These are phyloP conservation scores for Lepraria neglecta DNA, from an alignment of 495 filamentous ascomycete genomes.

Conservation along the genomic window DNA sequence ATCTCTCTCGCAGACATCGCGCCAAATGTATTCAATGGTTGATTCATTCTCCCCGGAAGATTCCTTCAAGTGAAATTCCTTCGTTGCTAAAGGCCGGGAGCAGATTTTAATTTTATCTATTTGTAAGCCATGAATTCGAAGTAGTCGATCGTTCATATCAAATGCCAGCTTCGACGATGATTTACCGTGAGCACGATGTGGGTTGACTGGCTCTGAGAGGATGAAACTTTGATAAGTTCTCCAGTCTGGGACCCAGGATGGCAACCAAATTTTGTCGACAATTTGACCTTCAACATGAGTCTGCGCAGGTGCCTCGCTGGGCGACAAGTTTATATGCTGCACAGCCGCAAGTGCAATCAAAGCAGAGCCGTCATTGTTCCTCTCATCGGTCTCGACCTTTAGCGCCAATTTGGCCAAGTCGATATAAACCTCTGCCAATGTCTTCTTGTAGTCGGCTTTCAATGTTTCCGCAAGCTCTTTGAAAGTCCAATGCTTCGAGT, in stretches of 20 bases:
- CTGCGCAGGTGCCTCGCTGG: constrained; percentile 10
- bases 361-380: constrained; percentile 17
- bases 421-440: constrained; percentile 17
- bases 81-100: neutral
- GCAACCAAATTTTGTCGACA: neutral
- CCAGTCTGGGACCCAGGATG: neutral
- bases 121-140: neutral
- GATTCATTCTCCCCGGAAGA: neutral
- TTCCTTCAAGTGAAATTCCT: neutral
- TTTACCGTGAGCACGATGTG: neutral
- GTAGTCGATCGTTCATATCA: neutral
- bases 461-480: constrained; percentile 16
- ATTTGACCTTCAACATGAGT: neutral
- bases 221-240: neutral
- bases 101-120: neutral
- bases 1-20: neutral
- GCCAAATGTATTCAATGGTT: neutral
- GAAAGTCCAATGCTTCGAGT: constrained; percentile 15
- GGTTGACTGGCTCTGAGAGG: neutral
- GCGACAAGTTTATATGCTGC: constrained; percentile 16
- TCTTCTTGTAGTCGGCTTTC: constrained; percentile 22
- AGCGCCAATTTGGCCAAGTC: constrained; percentile 8
- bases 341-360: constrained; percentile 23
- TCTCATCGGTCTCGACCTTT: constrained; percentile 3
- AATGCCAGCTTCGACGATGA: neutral